Percentiles rank a stretch among this genome's conserved stretches.
These are phyloP conservation scores for Fraxinus pennsylvanica DNA, from an alignment of 257 asterid species.

Conservation along the genomic window DNA sequence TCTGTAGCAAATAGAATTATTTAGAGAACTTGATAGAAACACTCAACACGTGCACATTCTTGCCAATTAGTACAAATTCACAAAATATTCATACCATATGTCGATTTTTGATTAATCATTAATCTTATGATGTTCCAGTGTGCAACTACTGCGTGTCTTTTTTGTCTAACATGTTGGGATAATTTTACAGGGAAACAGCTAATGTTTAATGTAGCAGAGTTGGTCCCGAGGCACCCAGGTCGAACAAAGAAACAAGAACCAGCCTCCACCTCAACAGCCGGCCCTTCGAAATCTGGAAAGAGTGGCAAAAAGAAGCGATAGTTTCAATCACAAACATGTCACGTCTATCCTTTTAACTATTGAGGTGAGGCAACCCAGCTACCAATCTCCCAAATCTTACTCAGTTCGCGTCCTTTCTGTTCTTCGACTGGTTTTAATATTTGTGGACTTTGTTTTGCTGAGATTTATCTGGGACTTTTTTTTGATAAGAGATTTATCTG, in stretches of 20 bases:
- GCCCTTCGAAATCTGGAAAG: conserved; percentile 76
- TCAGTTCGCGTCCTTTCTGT: background rate
- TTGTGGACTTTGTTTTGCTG: too few species aligned
- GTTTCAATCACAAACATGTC: conserved; percentile 6
- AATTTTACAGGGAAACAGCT: conserved; percentile 70
- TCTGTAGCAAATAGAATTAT: background rate
- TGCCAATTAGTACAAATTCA: background rate
- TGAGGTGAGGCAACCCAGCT: background rate
- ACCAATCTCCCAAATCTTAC: background rate
- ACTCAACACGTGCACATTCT: background rate
- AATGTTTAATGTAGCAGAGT: conserved; percentile 78
- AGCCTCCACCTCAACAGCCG: conserved; percentile 59
- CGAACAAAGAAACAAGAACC: conserved; percentile 86
- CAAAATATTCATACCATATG: background rate
- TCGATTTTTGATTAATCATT: background rate
- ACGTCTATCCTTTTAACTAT: background rate
- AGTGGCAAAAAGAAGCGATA: conserved; percentile 86
- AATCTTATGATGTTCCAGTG: background rate
- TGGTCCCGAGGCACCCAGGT: conserved; percentile 87
- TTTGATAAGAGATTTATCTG: too few species aligned
- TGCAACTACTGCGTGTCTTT: background rate
- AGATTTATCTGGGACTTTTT: background rate
- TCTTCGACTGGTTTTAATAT: background rate
- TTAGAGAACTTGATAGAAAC: background rate
- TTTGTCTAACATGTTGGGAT: background rate